Base-by-base conservation (phyloP, 305 asterid genomes). In the Ajuga reptans region DNA sequence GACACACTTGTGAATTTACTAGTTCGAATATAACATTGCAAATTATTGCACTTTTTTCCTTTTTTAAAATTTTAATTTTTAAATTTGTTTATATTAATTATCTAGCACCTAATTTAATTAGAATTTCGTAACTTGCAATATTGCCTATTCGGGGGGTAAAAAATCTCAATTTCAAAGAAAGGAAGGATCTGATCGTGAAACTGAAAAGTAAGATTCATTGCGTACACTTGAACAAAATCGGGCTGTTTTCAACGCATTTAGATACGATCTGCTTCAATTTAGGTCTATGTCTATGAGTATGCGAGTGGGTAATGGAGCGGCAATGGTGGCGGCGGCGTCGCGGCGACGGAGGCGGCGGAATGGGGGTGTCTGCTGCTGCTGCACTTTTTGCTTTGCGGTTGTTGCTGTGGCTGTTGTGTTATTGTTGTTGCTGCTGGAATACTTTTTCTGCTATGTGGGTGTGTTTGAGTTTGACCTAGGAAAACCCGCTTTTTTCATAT, bases 351-450 rank as follows among this genome's bases (percentile, higher is more conserved):
- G 42, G 5, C 67, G 66, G 52, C 68, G 60, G 72, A 46, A 43
- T 0, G 66, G 67, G 14, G 54, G 55, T 33, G 52, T 60, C 33
- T 73, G 77, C 77, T 65, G 68, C 77, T 56, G 64, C 61, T 37
- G 71, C 64, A 17, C 31, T 1, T 6, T 37, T 17, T 72, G 71
- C 51, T 29, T 43, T 4, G 68, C 45, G 3, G 2, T 65, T 43
- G 15, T 8, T 39, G 29, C 36, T 10, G 16, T 54, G 27, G 51
- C 17, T 3, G 45, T 64, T 55, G 3, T 72, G 42, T 36, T 55
- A 12, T 34, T 64, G 67, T 9, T 68, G 72, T 5, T 64, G 66
- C 29, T 64, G 66, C 60, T 72, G 43, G 56, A 55, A 18, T 54
- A 64, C 64, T 45, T 18, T n/a, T 39, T 63, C 8, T 63, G 57